Base-by-base conservation (phyloP, 352 stramenopile species). In the Globisporangium heterothallicum region DNA sequence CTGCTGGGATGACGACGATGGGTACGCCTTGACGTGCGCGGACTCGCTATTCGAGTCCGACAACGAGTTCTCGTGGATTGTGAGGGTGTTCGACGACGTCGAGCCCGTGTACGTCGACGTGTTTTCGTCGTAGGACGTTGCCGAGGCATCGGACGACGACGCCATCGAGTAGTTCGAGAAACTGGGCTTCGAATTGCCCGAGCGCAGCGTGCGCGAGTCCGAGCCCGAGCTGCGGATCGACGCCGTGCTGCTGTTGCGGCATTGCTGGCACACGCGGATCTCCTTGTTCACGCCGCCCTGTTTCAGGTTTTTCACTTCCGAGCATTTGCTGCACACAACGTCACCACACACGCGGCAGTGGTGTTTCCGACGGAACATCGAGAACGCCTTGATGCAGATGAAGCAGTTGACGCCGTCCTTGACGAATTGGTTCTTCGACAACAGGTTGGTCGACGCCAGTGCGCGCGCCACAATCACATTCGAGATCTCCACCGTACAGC, bases 291-390 rank as follows among this genome's bases (percentile, higher is more conserved):
- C 32, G 29, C 64, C 80, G 22, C 69, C 60, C 35, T 90, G 76
- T 16, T 80, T 79, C 10, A 93, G 49, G 6, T 58, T 86, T 58
- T 88, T 89, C 36, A 90, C 75, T 52, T 93, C 77, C 1, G 77
- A 90, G 58, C 84, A 94, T 45, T 84, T 90, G 69, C 73, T 86
- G 56, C 84, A 94, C 8, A 92, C 78, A 12, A 94, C 78, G 46
- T 94, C 84, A 29, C 81, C 84, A 46, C 84, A 94, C 1, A 94
- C 68, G 34, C 81, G 77, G 58, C 84, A 94, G 61, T 94, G 84
- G 54, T 94, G 84, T 63, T 92, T 92, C 38, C 81, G 79, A 0
- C 81, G 79, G 42, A 94, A 72, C 24, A 92, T 64, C 12, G 62
- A 79, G 54, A 94, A 94, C 14, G 66, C 62, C 54, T 89, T 92